Evolutionary conservation across 352 stramenopile genomes (phyloP).

Genomic region (Globisporangium apiculatum): DNA sequence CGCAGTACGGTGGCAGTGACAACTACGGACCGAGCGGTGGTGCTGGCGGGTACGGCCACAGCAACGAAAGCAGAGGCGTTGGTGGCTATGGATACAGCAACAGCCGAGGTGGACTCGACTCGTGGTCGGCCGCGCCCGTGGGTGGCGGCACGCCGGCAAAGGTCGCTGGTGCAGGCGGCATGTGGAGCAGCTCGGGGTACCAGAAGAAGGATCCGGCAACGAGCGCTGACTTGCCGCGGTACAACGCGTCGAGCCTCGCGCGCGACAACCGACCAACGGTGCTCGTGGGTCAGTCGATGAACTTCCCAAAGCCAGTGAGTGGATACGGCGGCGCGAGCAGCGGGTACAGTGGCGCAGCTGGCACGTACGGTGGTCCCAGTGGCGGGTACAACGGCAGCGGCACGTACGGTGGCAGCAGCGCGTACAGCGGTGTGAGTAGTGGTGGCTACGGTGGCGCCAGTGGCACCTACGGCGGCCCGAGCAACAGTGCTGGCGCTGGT

Average conservation of each 20-base stretch:
- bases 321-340: neutral
- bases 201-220: constrained; percentile 55
- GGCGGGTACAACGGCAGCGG: constrained; percentile 13
- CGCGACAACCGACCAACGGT: constrained; percentile 84
- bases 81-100: constrained; percentile 22
- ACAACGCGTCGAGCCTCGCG: constrained; percentile 28
- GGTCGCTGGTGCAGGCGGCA: constrained; percentile 26
- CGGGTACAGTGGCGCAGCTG: neutral
- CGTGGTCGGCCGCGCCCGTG: constrained; percentile 33
- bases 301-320: constrained; percentile 49
- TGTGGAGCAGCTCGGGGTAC: constrained; percentile 79
- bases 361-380: constrained; percentile 32
- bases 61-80: constrained; percentile 3
- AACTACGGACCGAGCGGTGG: constrained; percentile 14
- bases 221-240: constrained; percentile 30
- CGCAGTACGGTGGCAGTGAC: constrained; percentile 11
- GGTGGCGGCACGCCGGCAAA: constrained; percentile 35
- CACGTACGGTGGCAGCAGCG: constrained; percentile 5
- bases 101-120: constrained; percentile 28
- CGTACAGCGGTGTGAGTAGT: neutral
- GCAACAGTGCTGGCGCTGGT: constrained; percentile 7
- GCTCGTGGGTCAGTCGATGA: constrained; percentile 70
- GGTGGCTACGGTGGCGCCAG: constrained; percentile 3
- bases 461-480: constrained; percentile 15
- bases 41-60: constrained; percentile 15